These are phyloP conservation scores for Pichia kluyveri DNA, from an alignment of 805 yeast genomes.

Conservation along the genomic window DNA sequence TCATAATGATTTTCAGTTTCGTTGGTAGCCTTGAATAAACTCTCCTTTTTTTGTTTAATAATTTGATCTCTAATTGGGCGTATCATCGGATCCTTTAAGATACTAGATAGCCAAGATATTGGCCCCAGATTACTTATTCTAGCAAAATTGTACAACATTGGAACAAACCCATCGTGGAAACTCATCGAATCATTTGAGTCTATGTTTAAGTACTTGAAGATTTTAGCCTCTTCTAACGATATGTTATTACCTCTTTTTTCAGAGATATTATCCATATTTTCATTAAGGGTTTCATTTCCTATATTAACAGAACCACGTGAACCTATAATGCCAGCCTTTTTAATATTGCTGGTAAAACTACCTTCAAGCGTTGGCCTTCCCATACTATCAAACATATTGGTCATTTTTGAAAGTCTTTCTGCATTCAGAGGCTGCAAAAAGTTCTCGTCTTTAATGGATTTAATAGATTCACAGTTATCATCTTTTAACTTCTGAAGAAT, in stretches of 20 bases:
- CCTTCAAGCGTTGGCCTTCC: too few species aligned
- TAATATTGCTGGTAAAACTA: too few species aligned
- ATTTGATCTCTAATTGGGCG: constrained; percentile 27
- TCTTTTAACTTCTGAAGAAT: background rate
- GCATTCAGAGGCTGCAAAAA: background rate
- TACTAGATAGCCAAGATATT: constrained; percentile 37
- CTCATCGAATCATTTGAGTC: constrained; percentile 30
- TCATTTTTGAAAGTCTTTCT: background rate
- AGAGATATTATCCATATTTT: background rate
- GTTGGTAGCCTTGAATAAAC: constrained; percentile 1
- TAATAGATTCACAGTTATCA: background rate
- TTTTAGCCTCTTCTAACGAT: background rate
- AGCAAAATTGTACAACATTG: constrained; percentile 33
- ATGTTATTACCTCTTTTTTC: background rate
- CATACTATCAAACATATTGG: background rate
- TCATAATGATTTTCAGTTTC: constrained; percentile 19
- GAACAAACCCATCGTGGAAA: constrained; percentile 33
- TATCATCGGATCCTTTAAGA: constrained; percentile 37
- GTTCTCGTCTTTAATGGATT: background rate
- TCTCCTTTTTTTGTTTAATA: constrained; percentile 14
- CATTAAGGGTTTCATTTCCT: background rate
- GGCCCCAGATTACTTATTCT: constrained; percentile 44
- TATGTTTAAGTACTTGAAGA: constrained; percentile 8
- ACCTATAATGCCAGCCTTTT: too few species aligned
- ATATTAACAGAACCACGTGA: too few species aligned